phyloP scores from a whole-genome alignment of 2,329 filamentous ascomycete species.

The Cryoendolithus antarcticus region DNA sequence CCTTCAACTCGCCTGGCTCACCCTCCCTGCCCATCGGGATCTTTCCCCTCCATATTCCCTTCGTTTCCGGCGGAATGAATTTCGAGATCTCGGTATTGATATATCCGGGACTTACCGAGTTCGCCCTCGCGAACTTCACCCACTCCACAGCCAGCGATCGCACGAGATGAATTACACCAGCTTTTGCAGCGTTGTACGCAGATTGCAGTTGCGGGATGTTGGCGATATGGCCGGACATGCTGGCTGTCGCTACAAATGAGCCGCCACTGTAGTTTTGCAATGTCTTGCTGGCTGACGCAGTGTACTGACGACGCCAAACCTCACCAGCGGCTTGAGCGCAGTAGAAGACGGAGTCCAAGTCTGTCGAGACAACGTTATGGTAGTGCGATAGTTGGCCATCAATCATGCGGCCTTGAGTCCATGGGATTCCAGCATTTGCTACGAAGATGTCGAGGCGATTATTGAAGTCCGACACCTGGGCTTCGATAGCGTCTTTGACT shows the following conservation, averaged over 20 bases:
- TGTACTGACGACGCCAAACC: constrained; percentile 57
- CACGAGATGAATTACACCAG: constrained; percentile 32
- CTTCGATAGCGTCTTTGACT: constrained; percentile 29
- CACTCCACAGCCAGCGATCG: constrained; percentile 64
- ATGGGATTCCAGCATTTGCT: constrained; percentile 62
- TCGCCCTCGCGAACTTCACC: constrained; percentile 59
- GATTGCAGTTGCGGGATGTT: constrained; percentile 64
- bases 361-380: constrained; percentile 52
- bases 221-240: constrained; percentile 64
- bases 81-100: constrained; percentile 60
- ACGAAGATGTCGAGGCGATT: constrained; percentile 64
- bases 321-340: constrained; percentile 56
- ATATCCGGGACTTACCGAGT: constrained; percentile 63
- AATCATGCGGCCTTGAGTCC: constrained; percentile 55
- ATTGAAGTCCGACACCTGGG: constrained; percentile 48
- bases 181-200: constrained; percentile 26
- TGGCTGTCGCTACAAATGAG: constrained; percentile 57
- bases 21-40: constrained; percentile 71
- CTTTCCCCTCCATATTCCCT: constrained; percentile 64
- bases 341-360: constrained; percentile 66
- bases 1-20: constrained; percentile 63
- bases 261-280: constrained; percentile 12
- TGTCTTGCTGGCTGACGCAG: constrained; percentile 34
- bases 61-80: constrained; percentile 53
- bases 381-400: constrained; percentile 54